phyloP scores from a whole-genome alignment of 176 grass and related monocot genomes.

The Avena insularis region DNA sequence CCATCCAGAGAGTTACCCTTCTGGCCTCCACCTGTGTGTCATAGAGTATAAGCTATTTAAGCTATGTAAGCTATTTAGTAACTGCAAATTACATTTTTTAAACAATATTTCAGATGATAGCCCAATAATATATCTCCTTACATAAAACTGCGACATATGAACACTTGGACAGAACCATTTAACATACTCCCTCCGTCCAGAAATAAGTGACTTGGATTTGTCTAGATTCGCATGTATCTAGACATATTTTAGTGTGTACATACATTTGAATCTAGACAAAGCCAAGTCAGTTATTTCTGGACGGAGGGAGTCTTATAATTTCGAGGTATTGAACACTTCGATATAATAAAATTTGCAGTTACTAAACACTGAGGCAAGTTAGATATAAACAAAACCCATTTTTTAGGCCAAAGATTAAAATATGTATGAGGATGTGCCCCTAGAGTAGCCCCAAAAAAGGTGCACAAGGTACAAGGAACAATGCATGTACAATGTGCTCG shows the following conservation, averaged over 20 bases:
- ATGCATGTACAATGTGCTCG: neutral
- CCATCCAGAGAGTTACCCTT: slow-evolving; percentile 45
- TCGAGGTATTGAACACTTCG: slow-evolving; percentile 16
- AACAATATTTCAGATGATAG: slow-evolving; percentile 31
- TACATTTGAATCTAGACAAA: no score
- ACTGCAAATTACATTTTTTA: slow-evolving; percentile 1
- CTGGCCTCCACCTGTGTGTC: slow-evolving; percentile 46
- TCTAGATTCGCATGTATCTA: no score
- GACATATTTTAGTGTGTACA: no score
- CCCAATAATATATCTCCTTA: neutral
- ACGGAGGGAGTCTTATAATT: neutral
- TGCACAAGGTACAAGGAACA: neutral
- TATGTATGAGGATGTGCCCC: neutral
- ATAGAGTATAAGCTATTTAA: no score
- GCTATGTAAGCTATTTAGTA: no score
- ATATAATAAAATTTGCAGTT: slow-evolving; percentile 2
- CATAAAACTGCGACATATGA: neutral
- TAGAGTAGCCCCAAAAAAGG: neutral
- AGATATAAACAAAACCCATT: neutral
- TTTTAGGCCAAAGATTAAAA: slow-evolving; percentile 18
- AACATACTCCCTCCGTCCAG: neutral
- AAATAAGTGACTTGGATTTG: no score
- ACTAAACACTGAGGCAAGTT: slow-evolving; percentile 4
- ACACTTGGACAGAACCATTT: neutral
- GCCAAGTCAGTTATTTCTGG: no score